These are phyloP conservation scores for Beta corolliflora DNA, from an alignment of 179 eudicot species.

Conservation along the genomic window DNA sequence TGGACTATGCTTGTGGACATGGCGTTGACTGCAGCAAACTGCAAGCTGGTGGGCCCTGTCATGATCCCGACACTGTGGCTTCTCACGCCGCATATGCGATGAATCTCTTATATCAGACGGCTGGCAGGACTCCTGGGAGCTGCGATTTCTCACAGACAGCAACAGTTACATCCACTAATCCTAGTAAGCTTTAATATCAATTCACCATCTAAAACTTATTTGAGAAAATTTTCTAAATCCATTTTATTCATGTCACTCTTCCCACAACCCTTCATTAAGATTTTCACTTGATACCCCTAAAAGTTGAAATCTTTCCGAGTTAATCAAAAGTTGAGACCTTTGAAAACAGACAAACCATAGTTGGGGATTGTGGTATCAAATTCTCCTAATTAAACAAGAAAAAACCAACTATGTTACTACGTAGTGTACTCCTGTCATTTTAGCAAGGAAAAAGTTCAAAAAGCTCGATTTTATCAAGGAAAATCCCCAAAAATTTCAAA, in stretches of 20 bases:
- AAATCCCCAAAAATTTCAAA: too few relatives aligned
- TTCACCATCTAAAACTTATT: not conserved
- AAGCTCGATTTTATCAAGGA: too few relatives aligned
- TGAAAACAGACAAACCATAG: too few relatives aligned
- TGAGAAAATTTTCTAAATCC: not conserved
- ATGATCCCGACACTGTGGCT: slow-evolving; percentile 64
- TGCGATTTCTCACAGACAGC: slow-evolving; percentile 62
- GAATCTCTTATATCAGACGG: slow-evolving; percentile 34
- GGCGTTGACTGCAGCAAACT: slow-evolving; percentile 74
- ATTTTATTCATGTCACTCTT: too few relatives aligned
- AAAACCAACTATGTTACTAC: too few relatives aligned
- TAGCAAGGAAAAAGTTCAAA: too few relatives aligned
- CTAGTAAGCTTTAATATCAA: slow-evolving; percentile 58
- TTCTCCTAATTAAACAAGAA: too few relatives aligned
- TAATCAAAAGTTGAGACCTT: too few relatives aligned
- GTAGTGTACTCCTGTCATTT: too few relatives aligned
- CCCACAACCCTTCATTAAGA: not conserved
- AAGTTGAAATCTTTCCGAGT: too few relatives aligned
- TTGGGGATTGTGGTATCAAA: too few relatives aligned
- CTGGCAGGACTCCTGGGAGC: slow-evolving; percentile 32
- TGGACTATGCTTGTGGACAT: slow-evolving; percentile 71
- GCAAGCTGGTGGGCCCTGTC: slow-evolving; percentile 79
- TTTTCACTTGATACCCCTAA: too few relatives aligned
- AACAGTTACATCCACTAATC: slow-evolving; percentile 54
- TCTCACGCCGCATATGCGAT: slow-evolving; percentile 61